These are phyloP conservation scores for Pestalotiopsis sp. DNA, from an alignment of 2,329 filamentous ascomycete species.

Conservation along the genomic window DNA sequence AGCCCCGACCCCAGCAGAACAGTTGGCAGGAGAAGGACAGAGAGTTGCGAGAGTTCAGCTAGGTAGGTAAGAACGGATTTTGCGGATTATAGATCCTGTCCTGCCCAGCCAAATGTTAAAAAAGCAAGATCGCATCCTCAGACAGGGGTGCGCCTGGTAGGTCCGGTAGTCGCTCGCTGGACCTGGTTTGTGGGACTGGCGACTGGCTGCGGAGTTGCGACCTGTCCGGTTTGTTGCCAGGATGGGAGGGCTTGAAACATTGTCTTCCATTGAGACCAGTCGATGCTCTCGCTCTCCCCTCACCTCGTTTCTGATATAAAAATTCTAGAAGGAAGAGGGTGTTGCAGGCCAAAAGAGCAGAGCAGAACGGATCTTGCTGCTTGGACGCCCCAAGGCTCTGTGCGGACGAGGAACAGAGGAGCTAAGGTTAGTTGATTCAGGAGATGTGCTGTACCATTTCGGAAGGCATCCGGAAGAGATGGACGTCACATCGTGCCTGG, in stretches of 20 bases:
- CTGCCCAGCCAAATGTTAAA: neutral
- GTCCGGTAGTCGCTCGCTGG: neutral
- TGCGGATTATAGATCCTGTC: neutral
- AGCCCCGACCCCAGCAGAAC: neutral
- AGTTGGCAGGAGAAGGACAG: neutral
- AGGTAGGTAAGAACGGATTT: neutral
- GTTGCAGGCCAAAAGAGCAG: neutral
- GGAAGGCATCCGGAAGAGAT: constrained; percentile 6
- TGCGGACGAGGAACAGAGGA: neutral
- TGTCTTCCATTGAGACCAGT: neutral
- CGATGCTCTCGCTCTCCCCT: neutral
- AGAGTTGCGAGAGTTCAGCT: neutral
- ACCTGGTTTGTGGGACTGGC: neutral
- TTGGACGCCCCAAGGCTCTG: neutral
- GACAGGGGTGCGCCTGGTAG: constrained; percentile 6
- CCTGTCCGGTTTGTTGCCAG: neutral
- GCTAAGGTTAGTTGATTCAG: constrained; percentile 7
- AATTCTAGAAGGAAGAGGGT: neutral
- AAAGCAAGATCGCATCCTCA: constrained; percentile 3
- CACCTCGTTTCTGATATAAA: neutral
- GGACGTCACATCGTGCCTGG: constrained; percentile 6
- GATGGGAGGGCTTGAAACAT: constrained; percentile 1
- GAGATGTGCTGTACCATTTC: neutral
- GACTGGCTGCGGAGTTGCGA: neutral
- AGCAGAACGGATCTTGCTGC: neutral